Base-by-base conservation (phyloP, 2,329 filamentous ascomycete species). In the Chalaropsis thielavioides region DNA sequence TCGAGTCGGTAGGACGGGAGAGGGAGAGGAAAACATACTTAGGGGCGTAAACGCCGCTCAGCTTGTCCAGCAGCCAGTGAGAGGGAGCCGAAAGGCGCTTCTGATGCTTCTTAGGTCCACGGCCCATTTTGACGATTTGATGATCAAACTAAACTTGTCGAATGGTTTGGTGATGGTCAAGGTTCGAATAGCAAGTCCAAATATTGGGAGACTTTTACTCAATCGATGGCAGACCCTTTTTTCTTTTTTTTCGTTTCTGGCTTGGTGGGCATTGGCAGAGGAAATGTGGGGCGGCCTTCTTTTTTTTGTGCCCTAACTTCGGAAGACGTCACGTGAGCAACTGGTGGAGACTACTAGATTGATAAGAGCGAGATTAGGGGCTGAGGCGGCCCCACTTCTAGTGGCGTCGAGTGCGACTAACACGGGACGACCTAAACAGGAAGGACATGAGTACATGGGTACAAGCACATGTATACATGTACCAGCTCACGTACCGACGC, bases 41-140 rank as follows among this genome's bases (percentile, higher is more conserved):
- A 74, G 86, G 86, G 73, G 84, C 86, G 76, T 89, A 92, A 80
- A 84, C 83, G 78, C 94, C 94, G 80, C 91, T 96, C 78, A 99
- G 86, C 82, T 99, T 99, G 90, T 99, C 94, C 79, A 99, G 85
- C 78, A 99, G 90, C 94, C 94, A 99, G 88, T 97, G 94, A 79
- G 89, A 95, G 77, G 94, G 94, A 78, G 94, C 94, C 82, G 89
- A 94, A 78, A 97, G 86, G 85, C 94, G 92, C 92, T 99, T 97
- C 82, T 97, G 92, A 83, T 99, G 94, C 89, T 96, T 96, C 86
- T 94, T 95, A 81, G 81, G 83, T 83, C 83, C 83, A 77, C 83
- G 81, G 76, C 80, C 82, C 83, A 86, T 86, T 73, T 76, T 85
- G 74, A 74, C 76, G 66, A 67, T 67, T 56, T 74, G 71, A 71